These are phyloP conservation scores for Coffea humblotiana DNA, from an alignment of 305 asterid species.

Conservation along the genomic window DNA sequence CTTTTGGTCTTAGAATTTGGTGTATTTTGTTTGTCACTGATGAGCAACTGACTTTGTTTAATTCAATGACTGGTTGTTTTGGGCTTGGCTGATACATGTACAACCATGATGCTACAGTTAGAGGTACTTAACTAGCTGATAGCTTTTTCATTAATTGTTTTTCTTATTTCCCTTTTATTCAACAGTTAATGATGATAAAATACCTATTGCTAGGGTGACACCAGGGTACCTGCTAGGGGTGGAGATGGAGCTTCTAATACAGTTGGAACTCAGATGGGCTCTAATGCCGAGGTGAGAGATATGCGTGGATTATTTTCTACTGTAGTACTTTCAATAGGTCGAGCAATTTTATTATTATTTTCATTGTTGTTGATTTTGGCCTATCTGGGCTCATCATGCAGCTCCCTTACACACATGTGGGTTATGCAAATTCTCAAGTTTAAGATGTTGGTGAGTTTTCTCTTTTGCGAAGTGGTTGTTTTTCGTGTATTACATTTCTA, in stretches of 20 bases:
- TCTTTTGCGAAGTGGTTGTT: background rate
- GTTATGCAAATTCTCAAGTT: conserved; percentile 59
- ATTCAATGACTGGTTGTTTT: conserved; percentile 7
- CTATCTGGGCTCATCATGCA: conserved; percentile 26
- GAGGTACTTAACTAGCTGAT: conserved; percentile 36
- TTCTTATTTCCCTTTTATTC: conserved; percentile 2
- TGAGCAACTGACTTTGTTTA: conserved; percentile 15
- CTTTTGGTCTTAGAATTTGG: background rate
- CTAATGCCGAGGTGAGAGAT: conserved; percentile 42
- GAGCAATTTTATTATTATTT: conserved; percentile 6
- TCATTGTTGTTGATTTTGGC: conserved; percentile 8
- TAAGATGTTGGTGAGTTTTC: conserved; percentile 46
- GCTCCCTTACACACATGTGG: conserved; percentile 60
- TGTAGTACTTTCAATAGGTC: background rate
- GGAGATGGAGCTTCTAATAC: conserved; percentile 49
- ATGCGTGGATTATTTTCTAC: background rate
- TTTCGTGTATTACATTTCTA: background rate
- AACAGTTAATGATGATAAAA: conserved; percentile 20
- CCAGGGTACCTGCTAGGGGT: conserved; percentile 53
- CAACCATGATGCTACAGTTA: conserved; percentile 38
- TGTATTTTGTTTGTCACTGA: background rate
- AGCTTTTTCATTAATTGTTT: background rate
- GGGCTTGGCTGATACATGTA: conserved; percentile 13
- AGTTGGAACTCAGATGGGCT: conserved; percentile 42
- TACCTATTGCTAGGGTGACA: conserved; percentile 48